A percentile compares a stretch with the other conserved stretches of the same genome.
These are phyloP conservation scores for Pythium grandisporangium DNA, from an alignment of 352 stramenopile species.

Conservation along the genomic window DNA sequence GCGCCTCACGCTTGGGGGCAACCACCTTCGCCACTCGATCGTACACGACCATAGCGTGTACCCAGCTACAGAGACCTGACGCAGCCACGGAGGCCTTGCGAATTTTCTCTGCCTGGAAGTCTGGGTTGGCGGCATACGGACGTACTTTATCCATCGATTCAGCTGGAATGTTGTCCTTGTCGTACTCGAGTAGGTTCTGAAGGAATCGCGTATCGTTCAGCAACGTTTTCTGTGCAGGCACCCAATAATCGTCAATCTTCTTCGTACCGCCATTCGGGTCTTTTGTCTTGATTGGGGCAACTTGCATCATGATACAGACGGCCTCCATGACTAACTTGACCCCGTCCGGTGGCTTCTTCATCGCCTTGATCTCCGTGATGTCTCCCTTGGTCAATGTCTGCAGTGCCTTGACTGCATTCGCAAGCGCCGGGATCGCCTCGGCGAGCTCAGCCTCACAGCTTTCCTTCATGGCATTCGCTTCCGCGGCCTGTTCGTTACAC, in stretches of 20 bases:
- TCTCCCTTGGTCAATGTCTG: slow-evolving; percentile 91
- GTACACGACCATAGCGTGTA: slow-evolving; percentile 96
- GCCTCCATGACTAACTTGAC: slow-evolving; percentile 94
- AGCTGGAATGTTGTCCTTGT: slow-evolving; percentile 92
- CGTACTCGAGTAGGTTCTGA: slow-evolving; percentile 91
- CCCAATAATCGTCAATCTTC: slow-evolving; percentile 95
- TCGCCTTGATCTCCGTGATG: slow-evolving; percentile 95
- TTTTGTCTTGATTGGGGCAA: slow-evolving; percentile 88
- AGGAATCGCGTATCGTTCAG: slow-evolving; percentile 91
- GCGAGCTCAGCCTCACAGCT: slow-evolving; percentile 90
- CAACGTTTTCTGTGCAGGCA: slow-evolving; percentile 87
- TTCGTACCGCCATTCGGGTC: slow-evolving; percentile 88
- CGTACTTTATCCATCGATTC: slow-evolving; percentile 90
- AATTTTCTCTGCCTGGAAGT: slow-evolving; percentile 93
- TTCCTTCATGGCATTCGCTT: slow-evolving; percentile 85
- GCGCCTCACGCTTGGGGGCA: slow-evolving; percentile 87
- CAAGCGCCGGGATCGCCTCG: slow-evolving; percentile 88
- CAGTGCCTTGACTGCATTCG: slow-evolving; percentile 87
- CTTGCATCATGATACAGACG: slow-evolving; percentile 94
- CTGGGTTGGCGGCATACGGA: slow-evolving; percentile 73
- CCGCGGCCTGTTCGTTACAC: slow-evolving; percentile 79
- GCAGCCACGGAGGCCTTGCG: slow-evolving; percentile 92
- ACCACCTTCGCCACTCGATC: slow-evolving; percentile 91
- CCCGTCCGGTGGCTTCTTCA: slow-evolving; percentile 92
- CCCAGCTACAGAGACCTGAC: slow-evolving; percentile 91